Conservation (phyloP, 495 filamentous ascomycete genomes). For the Rhizodiscina lignyota region DNA sequence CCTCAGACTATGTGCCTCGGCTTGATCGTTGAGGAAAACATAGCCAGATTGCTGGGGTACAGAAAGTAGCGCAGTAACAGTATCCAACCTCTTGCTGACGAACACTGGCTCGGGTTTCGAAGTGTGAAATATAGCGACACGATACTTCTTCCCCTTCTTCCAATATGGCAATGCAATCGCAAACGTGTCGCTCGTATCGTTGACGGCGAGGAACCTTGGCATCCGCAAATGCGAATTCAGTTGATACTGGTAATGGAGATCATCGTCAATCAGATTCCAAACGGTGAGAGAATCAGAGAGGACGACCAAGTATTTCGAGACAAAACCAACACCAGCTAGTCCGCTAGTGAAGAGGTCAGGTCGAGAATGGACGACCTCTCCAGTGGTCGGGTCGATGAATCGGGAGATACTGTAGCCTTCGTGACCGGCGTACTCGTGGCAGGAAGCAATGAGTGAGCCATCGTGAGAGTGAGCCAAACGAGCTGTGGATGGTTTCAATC, state of each 20-base stretch:
- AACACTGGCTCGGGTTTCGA: background rate
- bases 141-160: background rate
- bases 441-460: conserved; percentile 62
- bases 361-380: conserved; percentile 33
- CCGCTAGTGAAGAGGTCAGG: conserved; percentile 36
- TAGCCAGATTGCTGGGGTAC: background rate
- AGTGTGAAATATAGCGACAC: background rate
- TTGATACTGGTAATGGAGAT: conserved; percentile 15
- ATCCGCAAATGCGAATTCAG: too few species aligned
- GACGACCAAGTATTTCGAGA: conserved; percentile 43
- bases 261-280: conserved; percentile 12
- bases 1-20: background rate
- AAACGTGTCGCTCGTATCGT: conserved; percentile 21
- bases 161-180: conserved; percentile 5
- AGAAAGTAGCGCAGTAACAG: background rate
- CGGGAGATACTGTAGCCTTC: conserved; percentile 32
- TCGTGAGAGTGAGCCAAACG: conserved; percentile 65
- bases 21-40: background rate
- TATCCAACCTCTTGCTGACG: too few species aligned
- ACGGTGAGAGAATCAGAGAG: conserved; percentile 40
- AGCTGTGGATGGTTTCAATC: conserved; percentile 24
- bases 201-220: too few species aligned
- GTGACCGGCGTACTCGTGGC: conserved; percentile 25
- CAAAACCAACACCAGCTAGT: conserved; percentile 37
- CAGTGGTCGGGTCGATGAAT: conserved; percentile 42